phyloP scores from a whole-genome alignment of 257 asterid genomes.

The Solanum arcanum region DNA sequence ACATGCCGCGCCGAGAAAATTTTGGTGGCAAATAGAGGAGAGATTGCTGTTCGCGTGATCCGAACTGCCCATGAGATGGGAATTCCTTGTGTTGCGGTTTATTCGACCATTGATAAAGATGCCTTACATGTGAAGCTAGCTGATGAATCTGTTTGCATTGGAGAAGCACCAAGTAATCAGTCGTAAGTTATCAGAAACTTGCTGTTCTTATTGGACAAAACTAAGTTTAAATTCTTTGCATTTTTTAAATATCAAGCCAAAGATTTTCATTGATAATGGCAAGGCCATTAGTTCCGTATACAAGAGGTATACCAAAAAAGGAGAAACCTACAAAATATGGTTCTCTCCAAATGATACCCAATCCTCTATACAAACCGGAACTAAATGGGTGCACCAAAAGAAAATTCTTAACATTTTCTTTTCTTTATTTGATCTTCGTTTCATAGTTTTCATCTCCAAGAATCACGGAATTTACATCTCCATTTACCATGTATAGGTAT shows the following conservation, averaged over 20 bases:
- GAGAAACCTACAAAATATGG: background rate
- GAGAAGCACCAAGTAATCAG: conserved; percentile 98
- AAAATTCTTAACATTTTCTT: background rate
- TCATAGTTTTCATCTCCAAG: background rate
- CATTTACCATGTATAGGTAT: conserved; percentile 38
- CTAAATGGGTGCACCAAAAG: background rate
- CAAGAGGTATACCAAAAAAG: background rate
- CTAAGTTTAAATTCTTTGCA: background rate
- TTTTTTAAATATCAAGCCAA: background rate
- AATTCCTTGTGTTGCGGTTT: conserved; percentile 95
- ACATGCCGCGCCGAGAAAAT: conserved; percentile 68
- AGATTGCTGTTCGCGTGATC: conserved; percentile 94
- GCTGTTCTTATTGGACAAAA: background rate
- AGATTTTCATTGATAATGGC: background rate
- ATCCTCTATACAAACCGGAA: background rate
- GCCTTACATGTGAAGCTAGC: conserved; percentile 98
- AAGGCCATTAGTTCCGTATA: background rate
- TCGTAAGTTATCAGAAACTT: conserved; percentile 49
- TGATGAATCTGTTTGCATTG: conserved; percentile 96
- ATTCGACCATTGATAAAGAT: conserved; percentile 92
- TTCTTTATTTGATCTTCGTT: background rate
- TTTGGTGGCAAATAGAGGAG: conserved; percentile 96
- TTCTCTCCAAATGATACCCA: background rate
- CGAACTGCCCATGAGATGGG: conserved; percentile 99
- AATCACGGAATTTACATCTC: background rate